A percentile compares a stretch with the other conserved stretches of the same genome.
These are phyloP conservation scores for Lactifluus piperatus DNA, from an alignment of 768 basidiomycete species.

Conservation along the genomic window DNA sequence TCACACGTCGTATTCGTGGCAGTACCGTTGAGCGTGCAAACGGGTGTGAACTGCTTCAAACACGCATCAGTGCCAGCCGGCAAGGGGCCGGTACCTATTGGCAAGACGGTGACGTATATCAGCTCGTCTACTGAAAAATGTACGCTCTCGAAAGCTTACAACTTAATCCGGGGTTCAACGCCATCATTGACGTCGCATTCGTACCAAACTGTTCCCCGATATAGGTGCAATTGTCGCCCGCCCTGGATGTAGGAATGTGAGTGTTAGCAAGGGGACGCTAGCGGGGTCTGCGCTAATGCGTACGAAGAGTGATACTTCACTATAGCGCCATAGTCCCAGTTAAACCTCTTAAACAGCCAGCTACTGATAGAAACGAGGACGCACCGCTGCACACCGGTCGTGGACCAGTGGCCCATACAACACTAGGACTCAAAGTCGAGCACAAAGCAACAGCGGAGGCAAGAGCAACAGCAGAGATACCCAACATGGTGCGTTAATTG, in stretches of 20 bases:
- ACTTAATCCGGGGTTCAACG: background rate
- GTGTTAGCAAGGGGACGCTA: background rate
- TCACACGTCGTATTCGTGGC: conserved; percentile 2
- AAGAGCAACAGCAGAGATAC: background rate
- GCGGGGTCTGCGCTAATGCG: background rate
- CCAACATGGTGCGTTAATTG: background rate
- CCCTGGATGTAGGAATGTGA: background rate
- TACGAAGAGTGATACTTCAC: background rate
- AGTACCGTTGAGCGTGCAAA: conserved; percentile 10
- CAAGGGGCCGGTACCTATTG: background rate
- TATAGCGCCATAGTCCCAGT: background rate
- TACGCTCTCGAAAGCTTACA: background rate
- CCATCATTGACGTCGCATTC: background rate
- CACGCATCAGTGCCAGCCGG: background rate
- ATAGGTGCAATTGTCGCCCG: background rate
- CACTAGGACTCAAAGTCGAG: background rate
- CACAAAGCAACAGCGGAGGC: background rate
- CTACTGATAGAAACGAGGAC: background rate
- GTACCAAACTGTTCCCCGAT: background rate
- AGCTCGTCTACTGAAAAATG: background rate
- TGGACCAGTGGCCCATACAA: conserved; percentile 6
- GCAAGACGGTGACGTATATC: background rate
- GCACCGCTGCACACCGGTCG: background rate
- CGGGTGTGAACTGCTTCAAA: background rate
- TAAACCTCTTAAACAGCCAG: background rate